Percentiles rank a stretch among this genome's conserved stretches.
Evolutionary conservation across 2,329 filamentous ascomycete species (phyloP).

Genomic region (Aspergillus fructus): DNA sequence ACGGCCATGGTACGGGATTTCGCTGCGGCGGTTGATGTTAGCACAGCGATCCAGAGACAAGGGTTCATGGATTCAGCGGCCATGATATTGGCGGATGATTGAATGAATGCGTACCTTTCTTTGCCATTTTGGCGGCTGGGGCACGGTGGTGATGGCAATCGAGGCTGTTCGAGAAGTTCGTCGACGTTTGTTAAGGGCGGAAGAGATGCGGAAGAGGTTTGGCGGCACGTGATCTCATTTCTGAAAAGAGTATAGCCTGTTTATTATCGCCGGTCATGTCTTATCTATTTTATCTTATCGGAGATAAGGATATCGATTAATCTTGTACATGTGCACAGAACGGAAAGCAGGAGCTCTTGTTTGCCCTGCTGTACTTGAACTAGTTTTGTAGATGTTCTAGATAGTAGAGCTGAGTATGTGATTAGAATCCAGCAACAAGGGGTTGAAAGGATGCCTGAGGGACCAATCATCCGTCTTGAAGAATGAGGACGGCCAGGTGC

Average conservation of each 20-base stretch:
- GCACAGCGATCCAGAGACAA: neutral
- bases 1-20: constrained; percentile 93
- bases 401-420: too few relatives aligned
- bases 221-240: neutral
- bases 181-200: neutral
- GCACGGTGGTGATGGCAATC: neutral
- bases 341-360: too few relatives aligned
- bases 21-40: constrained; percentile 47
- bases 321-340: too few relatives aligned
- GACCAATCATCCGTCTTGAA: too few relatives aligned
- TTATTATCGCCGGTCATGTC: too few relatives aligned
- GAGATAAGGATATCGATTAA: too few relatives aligned
- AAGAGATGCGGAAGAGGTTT: constrained; percentile 12
- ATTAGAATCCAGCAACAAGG: too few relatives aligned
- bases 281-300: too few relatives aligned
- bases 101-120: constrained; percentile 38
- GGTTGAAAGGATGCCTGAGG: too few relatives aligned
- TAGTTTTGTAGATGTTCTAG: too few relatives aligned
- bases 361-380: too few relatives aligned
- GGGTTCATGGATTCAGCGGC: neutral
- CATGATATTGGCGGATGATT: neutral
- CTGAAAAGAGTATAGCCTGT: neutral
- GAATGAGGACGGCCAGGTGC: too few relatives aligned
- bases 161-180: constrained; percentile 2
- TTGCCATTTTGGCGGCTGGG: constrained; percentile 39